Conservation (phyloP, 2,329 filamentous ascomycete genomes). For the Trichoderma gracile region DNA sequence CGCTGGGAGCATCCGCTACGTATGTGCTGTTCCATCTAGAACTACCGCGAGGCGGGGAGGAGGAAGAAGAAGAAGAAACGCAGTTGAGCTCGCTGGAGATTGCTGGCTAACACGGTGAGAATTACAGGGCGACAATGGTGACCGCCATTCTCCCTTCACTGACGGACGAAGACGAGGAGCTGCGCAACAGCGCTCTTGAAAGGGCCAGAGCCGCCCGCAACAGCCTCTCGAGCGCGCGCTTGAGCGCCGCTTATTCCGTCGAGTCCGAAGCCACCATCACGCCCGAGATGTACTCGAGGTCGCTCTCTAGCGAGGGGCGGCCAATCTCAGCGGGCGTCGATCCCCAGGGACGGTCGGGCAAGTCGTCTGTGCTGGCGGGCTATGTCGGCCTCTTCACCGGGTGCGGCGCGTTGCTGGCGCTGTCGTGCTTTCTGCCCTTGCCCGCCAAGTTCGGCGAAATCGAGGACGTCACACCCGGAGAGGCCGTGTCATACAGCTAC, state of each 20-base stretch:
- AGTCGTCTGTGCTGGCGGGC: constrained; percentile 70
- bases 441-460: constrained; percentile 75
- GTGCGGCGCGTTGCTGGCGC: constrained; percentile 82
- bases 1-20: constrained; percentile 86
- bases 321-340: constrained; percentile 30
- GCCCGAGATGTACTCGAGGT: constrained; percentile 57
- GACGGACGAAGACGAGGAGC: constrained; percentile 51
- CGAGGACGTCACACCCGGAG: constrained; percentile 68
- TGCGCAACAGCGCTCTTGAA: constrained; percentile 32
- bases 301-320: constrained; percentile 36
- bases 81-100: not conserved
- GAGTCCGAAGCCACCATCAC: constrained; percentile 77
- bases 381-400: constrained; percentile 92
- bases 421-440: constrained; percentile 80
- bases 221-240: constrained; percentile 41
- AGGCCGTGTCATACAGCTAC: constrained; percentile 81
- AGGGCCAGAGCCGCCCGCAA: constrained; percentile 42
- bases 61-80: not conserved
- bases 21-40: constrained; percentile 44
- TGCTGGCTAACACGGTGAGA: not conserved
- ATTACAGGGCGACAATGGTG: constrained; percentile 79
- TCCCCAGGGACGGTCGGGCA: constrained; percentile 39
- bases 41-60: not conserved
- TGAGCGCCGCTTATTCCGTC: constrained; percentile 66
- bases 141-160: constrained; percentile 84